These are phyloP conservation scores for Alternaria ventricosa DNA, from an alignment of 2,329 filamentous ascomycete genomes.

Conservation along the genomic window DNA sequence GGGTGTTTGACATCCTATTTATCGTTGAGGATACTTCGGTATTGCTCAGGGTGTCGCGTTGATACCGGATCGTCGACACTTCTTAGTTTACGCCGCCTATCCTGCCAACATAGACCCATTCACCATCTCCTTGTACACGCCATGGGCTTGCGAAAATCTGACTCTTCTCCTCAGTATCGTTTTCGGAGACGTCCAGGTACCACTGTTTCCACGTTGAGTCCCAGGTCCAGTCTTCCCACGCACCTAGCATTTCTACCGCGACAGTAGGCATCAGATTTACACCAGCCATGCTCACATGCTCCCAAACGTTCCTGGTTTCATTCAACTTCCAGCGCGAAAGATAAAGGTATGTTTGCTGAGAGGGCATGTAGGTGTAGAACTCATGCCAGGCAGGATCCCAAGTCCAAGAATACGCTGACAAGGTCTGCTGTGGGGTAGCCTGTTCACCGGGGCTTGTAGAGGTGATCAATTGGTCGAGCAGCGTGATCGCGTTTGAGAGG, in stretches of 20 bases:
- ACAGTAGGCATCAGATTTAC: constrained; percentile 8
- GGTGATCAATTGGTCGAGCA: constrained; percentile 13
- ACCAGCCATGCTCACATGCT: constrained; percentile 11
- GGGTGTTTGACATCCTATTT: neutral
- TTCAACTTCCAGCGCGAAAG: constrained; percentile 19
- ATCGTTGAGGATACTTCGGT: neutral
- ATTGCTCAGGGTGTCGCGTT: neutral
- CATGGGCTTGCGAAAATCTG: constrained; percentile 21
- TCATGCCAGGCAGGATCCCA: constrained; percentile 24
- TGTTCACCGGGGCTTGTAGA: neutral
- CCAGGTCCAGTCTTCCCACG: constrained; percentile 31
- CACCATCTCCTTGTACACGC: constrained; percentile 10
- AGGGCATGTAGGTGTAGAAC: constrained; percentile 15
- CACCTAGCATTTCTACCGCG: constrained; percentile 15
- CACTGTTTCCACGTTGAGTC: constrained; percentile 21
- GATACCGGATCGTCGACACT: neutral
- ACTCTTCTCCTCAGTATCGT: neutral
- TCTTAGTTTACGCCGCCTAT: neutral
- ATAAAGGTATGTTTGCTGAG: constrained; percentile 10
- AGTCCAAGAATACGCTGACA: constrained; percentile 13
- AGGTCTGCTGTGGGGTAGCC: constrained; percentile 4
- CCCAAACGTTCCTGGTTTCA: constrained; percentile 15
- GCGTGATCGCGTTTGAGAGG: constrained; percentile 11
- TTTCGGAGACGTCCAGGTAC: constrained; percentile 15
- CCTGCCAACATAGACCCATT: constrained; percentile 21